A percentile compares a stretch with the other conserved stretches of the same genome.
Evolutionary conservation across 345 rosid genomes (phyloP).

Genomic region (thale cress (Arabidopsis thaliana)): DNA sequence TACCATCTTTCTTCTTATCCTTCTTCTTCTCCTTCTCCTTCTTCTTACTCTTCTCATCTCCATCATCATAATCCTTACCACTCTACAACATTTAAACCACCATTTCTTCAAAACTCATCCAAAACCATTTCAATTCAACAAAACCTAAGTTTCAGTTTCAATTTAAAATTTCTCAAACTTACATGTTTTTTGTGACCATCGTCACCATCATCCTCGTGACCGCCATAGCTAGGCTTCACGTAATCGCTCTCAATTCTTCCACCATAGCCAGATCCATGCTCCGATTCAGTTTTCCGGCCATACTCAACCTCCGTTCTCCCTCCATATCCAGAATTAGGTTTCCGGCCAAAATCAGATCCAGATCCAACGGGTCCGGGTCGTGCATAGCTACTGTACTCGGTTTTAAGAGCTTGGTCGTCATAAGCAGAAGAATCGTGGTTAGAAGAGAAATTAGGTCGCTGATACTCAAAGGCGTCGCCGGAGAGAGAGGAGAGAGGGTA

Average conservation of each 20-base stretch:
- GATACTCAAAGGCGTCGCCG: conserved; percentile 67
- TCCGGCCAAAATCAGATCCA: conserved; percentile 45
- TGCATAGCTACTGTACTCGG: conserved; percentile 79
- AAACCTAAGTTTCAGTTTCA: not conserved
- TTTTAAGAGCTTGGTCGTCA: conserved; percentile 58
- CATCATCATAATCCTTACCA: conserved; percentile 1
- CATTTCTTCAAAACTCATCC: not conserved
- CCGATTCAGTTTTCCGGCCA: conserved; percentile 41
- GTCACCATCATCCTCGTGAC: conserved; percentile 49
- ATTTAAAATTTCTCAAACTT: conserved; percentile 30
- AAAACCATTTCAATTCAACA: not conserved
- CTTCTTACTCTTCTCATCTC: not conserved
- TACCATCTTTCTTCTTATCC: not conserved
- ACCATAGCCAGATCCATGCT: conserved; percentile 51
- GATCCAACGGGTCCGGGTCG: conserved; percentile 53
- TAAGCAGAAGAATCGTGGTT: conserved; percentile 66
- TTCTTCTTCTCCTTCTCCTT: conserved; percentile 24
- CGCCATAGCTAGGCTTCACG: conserved; percentile 46
- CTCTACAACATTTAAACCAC: not conserved
- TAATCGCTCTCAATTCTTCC: conserved; percentile 39
- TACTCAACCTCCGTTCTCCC: conserved; percentile 43
- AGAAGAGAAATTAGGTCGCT: conserved; percentile 67
- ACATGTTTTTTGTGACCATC: conserved; percentile 76
- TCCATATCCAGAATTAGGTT: conserved; percentile 39
- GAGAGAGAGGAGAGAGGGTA: conserved; percentile 55